phyloP scores from a whole-genome alignment of 2,329 filamentous ascomycete species.

The Phialocephala subalpina region DNA sequence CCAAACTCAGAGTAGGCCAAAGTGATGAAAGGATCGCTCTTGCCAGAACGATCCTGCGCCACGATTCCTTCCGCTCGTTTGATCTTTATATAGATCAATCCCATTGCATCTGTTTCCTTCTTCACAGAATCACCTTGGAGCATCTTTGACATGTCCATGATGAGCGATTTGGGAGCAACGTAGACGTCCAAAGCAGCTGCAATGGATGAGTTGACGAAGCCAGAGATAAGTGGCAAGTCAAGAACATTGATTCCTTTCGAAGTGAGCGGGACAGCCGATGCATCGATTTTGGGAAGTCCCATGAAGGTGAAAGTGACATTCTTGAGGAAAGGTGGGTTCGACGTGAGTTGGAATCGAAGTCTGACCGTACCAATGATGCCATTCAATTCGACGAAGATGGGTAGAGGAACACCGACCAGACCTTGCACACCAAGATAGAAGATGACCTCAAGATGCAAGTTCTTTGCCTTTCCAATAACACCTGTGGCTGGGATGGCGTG shows the following conservation, averaged over 20 bases:
- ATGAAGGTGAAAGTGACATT: constrained; percentile 36
- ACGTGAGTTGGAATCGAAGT: constrained; percentile 32
- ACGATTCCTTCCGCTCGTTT: constrained; percentile 31
- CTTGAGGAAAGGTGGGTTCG: constrained; percentile 31
- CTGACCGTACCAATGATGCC: constrained; percentile 33
- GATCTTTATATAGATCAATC: constrained; percentile 34
- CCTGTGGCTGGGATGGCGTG: constrained; percentile 34
- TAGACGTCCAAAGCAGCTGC: constrained; percentile 33
- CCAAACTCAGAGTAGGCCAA: constrained; percentile 32
- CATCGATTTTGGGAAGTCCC: constrained; percentile 34
- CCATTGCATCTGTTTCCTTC: constrained; percentile 32
- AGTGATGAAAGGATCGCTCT: constrained; percentile 35
- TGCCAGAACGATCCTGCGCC: constrained; percentile 31
- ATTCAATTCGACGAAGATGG: constrained; percentile 33
- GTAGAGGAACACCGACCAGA: constrained; percentile 30
- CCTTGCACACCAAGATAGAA: constrained; percentile 34
- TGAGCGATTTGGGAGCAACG: constrained; percentile 33
- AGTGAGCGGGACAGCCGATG: constrained; percentile 31
- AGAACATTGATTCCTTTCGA: constrained; percentile 34
- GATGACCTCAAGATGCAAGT: constrained; percentile 35
- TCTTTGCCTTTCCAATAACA: constrained; percentile 35
- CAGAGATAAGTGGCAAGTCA: constrained; percentile 29
- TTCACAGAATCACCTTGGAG: constrained; percentile 33
- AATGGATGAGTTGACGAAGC: constrained; percentile 33
- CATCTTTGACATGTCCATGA: constrained; percentile 35